Evolutionary conservation across 257 asterid species (phyloP).

Genomic region (Rehmannia glutinosa): DNA sequence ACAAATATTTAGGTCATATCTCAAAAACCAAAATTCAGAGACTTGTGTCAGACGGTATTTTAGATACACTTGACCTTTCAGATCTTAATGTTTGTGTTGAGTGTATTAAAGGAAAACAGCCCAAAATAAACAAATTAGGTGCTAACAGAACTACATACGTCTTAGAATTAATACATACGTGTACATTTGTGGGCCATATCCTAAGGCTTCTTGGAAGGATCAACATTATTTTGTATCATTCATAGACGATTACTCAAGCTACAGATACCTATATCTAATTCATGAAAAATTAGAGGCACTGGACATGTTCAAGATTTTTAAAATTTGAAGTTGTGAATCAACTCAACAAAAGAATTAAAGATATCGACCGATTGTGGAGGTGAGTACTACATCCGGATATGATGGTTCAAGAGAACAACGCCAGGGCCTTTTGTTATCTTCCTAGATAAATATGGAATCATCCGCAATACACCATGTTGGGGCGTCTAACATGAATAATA

Average conservation of each 20-base stretch:
- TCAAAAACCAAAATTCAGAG: too few relatives aligned
- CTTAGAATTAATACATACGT: too few relatives aligned
- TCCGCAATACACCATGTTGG: not conserved
- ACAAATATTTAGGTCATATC: too few relatives aligned
- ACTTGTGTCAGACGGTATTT: too few relatives aligned
- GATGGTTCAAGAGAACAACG: not conserved
- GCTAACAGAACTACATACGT: too few relatives aligned
- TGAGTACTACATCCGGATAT: not conserved
- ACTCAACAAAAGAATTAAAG: not conserved
- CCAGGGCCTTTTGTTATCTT: not conserved
- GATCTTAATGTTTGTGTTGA: too few relatives aligned
- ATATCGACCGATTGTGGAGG: not conserved
- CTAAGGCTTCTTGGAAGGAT: not conserved
- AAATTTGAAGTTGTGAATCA: not conserved
- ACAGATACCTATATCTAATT: not conserved
- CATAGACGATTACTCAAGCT: not conserved
- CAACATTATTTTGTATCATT: not conserved
- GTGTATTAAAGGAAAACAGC: too few relatives aligned
- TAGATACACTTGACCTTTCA: too few relatives aligned
- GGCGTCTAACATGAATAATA: not conserved
- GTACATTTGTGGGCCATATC: too few relatives aligned
- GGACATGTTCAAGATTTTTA: not conserved
- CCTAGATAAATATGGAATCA: not conserved
- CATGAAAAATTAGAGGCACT: not conserved
- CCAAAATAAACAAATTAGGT: too few relatives aligned